These are phyloP conservation scores for Pouteria campechiana DNA, from an alignment of 179 eudicot genomes.

Conservation along the genomic window DNA sequence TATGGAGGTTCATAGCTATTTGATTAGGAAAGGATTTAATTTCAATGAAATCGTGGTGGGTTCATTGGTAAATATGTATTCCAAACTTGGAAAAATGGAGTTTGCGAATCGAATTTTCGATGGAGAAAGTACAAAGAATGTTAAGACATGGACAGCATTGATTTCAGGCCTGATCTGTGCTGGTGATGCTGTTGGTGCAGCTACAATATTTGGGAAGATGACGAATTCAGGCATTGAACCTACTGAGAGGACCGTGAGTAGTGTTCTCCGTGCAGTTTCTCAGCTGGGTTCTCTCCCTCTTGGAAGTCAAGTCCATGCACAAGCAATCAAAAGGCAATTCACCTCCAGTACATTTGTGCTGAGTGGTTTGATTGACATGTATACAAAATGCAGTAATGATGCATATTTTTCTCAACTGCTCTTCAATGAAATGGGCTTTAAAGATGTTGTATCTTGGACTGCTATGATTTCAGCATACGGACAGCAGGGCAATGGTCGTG, in stretches of 20 bases:
- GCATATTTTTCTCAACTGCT: neutral
- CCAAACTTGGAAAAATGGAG: too few relatives aligned
- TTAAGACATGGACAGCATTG: conserved; percentile 8
- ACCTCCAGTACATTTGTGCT: conserved; percentile 2
- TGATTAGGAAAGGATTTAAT: too few relatives aligned
- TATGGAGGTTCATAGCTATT: too few relatives aligned
- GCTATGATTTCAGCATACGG: conserved; percentile 7
- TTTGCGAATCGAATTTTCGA: too few relatives aligned
- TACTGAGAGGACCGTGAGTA: neutral
- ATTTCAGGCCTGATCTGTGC: neutral
- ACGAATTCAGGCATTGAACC: conserved; percentile 4
- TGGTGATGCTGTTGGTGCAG: neutral
- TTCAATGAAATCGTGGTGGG: too few relatives aligned
- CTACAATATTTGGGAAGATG: conserved; percentile 2
- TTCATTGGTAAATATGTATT: too few relatives aligned
- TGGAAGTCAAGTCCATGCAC: conserved; percentile 3
- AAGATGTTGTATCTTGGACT: conserved; percentile 8
- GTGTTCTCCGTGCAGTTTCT: too few relatives aligned
- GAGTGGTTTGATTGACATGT: conserved; percentile 1
- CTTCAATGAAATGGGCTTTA: neutral
- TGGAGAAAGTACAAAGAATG: too few relatives aligned
- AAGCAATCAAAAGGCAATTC: conserved; percentile 3
- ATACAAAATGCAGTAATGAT: conserved; percentile 5
- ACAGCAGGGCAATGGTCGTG: conserved; percentile 2
- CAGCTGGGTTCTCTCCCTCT: too few relatives aligned